Evolutionary conservation across 164 flowering plant genomes (phyloP).

Genomic region (Cinnamomum micranthum): DNA sequence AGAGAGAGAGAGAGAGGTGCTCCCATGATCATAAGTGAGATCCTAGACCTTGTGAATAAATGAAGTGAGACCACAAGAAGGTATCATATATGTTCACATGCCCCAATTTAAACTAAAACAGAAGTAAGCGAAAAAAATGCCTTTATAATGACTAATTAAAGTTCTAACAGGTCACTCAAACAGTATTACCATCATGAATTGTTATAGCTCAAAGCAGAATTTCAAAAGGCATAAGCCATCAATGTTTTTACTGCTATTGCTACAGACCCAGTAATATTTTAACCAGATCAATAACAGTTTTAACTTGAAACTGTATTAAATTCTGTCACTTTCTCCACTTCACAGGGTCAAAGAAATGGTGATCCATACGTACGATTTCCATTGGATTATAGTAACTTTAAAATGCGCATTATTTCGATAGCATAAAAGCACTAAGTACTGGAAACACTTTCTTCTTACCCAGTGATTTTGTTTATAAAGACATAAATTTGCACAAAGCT

Average conservation of each 20-base stretch:
- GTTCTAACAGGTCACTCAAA: no score
- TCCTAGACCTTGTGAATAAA: not conserved
- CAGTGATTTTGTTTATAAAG: not conserved
- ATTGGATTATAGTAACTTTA: not conserved
- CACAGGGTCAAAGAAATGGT: not conserved
- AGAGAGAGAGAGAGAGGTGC: conserved; percentile 2
- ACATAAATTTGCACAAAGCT: not conserved
- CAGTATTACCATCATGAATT: no score
- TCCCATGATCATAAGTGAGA: not conserved
- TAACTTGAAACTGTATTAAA: no score
- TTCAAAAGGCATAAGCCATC: no score
- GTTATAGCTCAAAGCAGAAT: no score
- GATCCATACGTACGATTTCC: not conserved
- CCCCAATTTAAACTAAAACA: no score
- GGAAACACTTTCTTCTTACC: not conserved
- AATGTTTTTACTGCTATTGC: no score
- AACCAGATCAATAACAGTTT: not conserved
- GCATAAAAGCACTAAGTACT: no score
- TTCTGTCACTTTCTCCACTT: not conserved
- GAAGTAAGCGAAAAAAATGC: no score
- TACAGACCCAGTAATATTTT: not conserved
- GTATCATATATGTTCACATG: not conserved
- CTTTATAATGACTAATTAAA: no score
- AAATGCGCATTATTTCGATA: not conserved
- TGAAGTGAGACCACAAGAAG: not conserved